Evolutionary conservation across 2,329 filamentous ascomycete species (phyloP), one percentile per base, ranked within the genome.

Genomic region (Leptographium procerum): DNA sequence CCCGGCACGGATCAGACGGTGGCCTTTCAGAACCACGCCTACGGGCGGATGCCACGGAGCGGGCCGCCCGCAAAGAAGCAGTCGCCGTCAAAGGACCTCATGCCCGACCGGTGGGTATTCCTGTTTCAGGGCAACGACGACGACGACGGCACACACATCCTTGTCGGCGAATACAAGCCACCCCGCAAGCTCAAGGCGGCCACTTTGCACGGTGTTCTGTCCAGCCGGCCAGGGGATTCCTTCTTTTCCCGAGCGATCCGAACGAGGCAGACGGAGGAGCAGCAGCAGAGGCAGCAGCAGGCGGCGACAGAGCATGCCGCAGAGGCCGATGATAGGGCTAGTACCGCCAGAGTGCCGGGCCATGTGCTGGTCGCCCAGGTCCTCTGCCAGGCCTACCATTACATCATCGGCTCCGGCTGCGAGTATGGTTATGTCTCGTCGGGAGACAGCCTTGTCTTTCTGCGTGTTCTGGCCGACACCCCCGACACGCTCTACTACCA

Each of bases 361-460:
- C 8, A 29, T 7, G 33, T 59, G 10, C 48, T 19, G 6, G 33
- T 59, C 11, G 57, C 60, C 2, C 26, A 45, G 6, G 60, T 34
- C 5, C 34, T 60, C n/a, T 60, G 60, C 43, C 58, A 61, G 13
- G 50, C 56, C 0, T 61, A 48, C 40, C 57, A 61, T 33, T 59
- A 60, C 40, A 61, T 61, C 52, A 54, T 61, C 19, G 34, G 52
- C 1, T 52, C 57, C 2, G 60, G 57, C 33, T 52, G 59, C 4
- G 55, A 60, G 43, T 61, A 22, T 26, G 60, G 57, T 2, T 61
- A 61, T 34, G 58, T 61, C n/a, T 52, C 60, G 10, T 54, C 57
- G 16, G 57, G 60, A 13, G 57, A 61, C 10, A 36, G 57, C 19
- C 52, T 61, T 16, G 48, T 61, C 1, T 58, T 61, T 16, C 43